A percentile compares a stretch with the other conserved stretches of the same genome.
Conservation (phyloP, 257 asterid genomes). For the Euphrasia confusa region DNA sequence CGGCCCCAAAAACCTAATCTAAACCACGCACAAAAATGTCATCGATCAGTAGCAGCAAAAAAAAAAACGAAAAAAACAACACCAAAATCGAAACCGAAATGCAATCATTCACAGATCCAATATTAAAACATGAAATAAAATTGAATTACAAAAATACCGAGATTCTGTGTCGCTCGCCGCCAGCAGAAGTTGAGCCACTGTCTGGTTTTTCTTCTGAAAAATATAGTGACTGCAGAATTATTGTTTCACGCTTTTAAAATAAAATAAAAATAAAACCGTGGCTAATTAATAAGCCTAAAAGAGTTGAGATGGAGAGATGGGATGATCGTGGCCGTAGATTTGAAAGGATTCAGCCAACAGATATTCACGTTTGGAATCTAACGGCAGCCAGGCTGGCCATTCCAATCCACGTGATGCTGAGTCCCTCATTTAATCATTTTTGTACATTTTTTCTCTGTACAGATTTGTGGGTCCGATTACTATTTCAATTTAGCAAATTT, state of each 20-base stretch:
- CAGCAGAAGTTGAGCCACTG: constrained; percentile 24
- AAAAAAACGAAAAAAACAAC: background rate
- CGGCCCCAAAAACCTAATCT: constrained; percentile 24
- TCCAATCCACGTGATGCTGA: constrained; percentile 30
- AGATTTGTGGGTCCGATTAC: background rate
- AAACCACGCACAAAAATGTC: background rate
- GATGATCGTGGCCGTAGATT: constrained; percentile 45
- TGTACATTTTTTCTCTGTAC: background rate
- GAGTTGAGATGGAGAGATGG: background rate
- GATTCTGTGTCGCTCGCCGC: constrained; percentile 13
- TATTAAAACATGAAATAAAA: constrained; percentile 3
- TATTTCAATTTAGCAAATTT: too few species aligned
- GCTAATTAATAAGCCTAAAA: background rate
- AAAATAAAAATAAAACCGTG: background rate
- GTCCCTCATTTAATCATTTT: too few species aligned
- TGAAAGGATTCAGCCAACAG: constrained; percentile 29
- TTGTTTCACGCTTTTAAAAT: background rate
- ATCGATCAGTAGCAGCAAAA: background rate
- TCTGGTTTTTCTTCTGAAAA: too few species aligned
- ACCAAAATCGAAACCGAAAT: background rate
- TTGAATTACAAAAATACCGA: constrained; percentile 16
- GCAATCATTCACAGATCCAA: constrained; percentile 30
- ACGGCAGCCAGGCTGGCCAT: constrained; percentile 37
- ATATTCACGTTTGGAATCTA: constrained; percentile 34
- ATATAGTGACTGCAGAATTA: too few species aligned